Conservation (phyloP, 257 asterid genomes). For the Solanum verrucosum region DNA sequence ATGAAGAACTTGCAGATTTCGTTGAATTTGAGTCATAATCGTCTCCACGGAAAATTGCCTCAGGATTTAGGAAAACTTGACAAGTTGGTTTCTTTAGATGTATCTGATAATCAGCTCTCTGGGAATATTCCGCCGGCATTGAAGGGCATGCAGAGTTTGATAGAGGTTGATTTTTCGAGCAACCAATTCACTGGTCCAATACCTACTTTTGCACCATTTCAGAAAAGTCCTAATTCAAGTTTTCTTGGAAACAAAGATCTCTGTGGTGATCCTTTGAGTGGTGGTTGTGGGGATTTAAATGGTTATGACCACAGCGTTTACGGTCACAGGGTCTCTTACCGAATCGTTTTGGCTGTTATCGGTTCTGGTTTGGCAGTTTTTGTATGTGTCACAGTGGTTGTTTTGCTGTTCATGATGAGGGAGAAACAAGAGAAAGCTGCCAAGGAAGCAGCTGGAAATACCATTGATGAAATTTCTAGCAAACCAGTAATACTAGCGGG, state of each 20-base stretch:
- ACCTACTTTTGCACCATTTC: slow-evolving; percentile 75
- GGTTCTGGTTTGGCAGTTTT: slow-evolving; percentile 94
- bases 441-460: slow-evolving; percentile 23
- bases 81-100: slow-evolving; percentile 85
- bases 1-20: slow-evolving; percentile 86
- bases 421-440: slow-evolving; percentile 81
- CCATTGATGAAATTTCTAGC: slow-evolving; percentile 22
- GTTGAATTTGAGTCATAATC: slow-evolving; percentile 72
- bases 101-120: slow-evolving; percentile 70
- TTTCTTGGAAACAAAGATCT: slow-evolving; percentile 76
- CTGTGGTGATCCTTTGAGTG: slow-evolving; percentile 77
- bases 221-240: slow-evolving; percentile 76
- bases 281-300: slow-evolving; percentile 43
- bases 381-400: slow-evolving; percentile 60
- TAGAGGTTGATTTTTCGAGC: slow-evolving; percentile 85
- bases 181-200: slow-evolving; percentile 69
- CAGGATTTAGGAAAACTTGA: slow-evolving; percentile 79
- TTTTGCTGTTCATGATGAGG: slow-evolving; percentile 80
- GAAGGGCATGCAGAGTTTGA: slow-evolving; percentile 88
- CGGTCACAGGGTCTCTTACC: slow-evolving; percentile 81
- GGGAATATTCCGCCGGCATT: slow-evolving; percentile 67
- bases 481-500: slow-evolving; percentile 76
- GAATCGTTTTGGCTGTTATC: slow-evolving; percentile 62
- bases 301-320: slow-evolving; percentile 28
- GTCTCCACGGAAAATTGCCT: slow-evolving; percentile 69